Evolutionary conservation across 352 stramenopile genomes (phyloP).

Genomic region (Stephanocyclus meneghinianus): DNA sequence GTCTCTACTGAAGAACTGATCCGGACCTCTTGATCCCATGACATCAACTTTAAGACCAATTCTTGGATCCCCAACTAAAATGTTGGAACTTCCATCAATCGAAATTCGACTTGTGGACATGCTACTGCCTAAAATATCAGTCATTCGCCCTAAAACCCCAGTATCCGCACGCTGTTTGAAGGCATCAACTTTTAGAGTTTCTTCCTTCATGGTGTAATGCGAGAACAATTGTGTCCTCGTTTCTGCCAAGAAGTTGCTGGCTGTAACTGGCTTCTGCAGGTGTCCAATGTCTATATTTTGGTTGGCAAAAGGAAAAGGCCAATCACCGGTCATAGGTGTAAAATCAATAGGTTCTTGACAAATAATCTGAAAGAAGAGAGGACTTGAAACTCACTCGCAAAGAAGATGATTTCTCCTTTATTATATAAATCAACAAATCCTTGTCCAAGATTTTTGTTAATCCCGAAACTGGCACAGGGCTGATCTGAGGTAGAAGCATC

Average conservation of each 20-base stretch:
- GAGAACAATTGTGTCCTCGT: slow-evolving; percentile 46
- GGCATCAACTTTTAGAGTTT: slow-evolving; percentile 57
- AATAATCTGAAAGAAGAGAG: neutral
- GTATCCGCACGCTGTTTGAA: slow-evolving; percentile 42
- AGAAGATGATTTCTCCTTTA: slow-evolving; percentile 23
- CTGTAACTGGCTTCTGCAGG: slow-evolving; percentile 44
- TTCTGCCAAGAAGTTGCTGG: slow-evolving; percentile 37
- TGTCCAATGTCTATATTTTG: slow-evolving; percentile 50
- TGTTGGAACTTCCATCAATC: slow-evolving; percentile 26
- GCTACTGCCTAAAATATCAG: slow-evolving; percentile 40
- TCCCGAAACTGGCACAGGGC: slow-evolving; percentile 63
- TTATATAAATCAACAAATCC: slow-evolving; percentile 53
- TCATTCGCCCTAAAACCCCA: slow-evolving; percentile 52
- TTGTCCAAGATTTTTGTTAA: slow-evolving; percentile 44
- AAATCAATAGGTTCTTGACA: slow-evolving; percentile 25
- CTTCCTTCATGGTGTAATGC: slow-evolving; percentile 60
- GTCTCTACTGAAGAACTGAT: slow-evolving; percentile 23
- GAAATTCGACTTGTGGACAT: slow-evolving; percentile 21
- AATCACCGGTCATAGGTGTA: slow-evolving; percentile 2
- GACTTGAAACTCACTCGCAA: slow-evolving; percentile 7
- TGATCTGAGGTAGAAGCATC: slow-evolving; percentile 44
- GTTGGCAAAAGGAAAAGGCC: neutral
- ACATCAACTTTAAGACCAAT: slow-evolving; percentile 34
- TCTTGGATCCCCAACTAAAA: slow-evolving; percentile 39
- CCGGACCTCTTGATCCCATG: slow-evolving; percentile 10